phyloP scores from a whole-genome alignment of 257 asterid genomes.

The Agastache rugosa region DNA sequence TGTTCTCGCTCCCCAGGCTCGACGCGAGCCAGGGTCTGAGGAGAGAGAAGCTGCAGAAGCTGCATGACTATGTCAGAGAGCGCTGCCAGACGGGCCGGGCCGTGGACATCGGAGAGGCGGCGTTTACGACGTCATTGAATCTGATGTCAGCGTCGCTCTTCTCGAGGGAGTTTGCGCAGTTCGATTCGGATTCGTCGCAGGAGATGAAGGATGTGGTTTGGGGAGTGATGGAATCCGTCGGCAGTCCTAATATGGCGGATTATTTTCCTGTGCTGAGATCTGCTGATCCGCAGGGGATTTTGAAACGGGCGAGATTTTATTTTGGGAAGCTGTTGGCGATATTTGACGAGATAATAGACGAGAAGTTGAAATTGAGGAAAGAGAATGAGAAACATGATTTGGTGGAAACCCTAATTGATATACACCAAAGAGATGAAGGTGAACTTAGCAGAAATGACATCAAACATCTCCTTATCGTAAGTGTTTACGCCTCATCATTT shows the following conservation, averaged over 20 bases:
- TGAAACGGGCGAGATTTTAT: slow-evolving; percentile 30
- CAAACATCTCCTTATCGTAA: slow-evolving; percentile 40
- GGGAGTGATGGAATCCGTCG: slow-evolving; percentile 45
- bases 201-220: slow-evolving; percentile 59
- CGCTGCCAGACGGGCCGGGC: slow-evolving; percentile 47
- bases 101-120: slow-evolving; percentile 46
- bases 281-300: slow-evolving; percentile 59
- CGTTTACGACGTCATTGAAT: slow-evolving; percentile 55
- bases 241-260: slow-evolving; percentile 55
- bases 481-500: neutral
- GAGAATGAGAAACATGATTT: slow-evolving; percentile 41
- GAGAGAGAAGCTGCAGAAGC: slow-evolving; percentile 44
- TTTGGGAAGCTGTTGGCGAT: slow-evolving; percentile 43
- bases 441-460: slow-evolving; percentile 37
- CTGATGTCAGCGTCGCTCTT: slow-evolving; percentile 58
- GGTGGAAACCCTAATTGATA: slow-evolving; percentile 42
- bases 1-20: slow-evolving; percentile 44
- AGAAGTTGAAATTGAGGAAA: slow-evolving; percentile 39
- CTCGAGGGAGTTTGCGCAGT: slow-evolving; percentile 57
- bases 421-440: slow-evolving; percentile 34
- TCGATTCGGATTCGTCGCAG: slow-evolving; percentile 48
- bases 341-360: slow-evolving; percentile 47
- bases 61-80: slow-evolving; percentile 40
- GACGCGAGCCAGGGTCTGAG: slow-evolving; percentile 45
- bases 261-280: slow-evolving; percentile 51